phyloP scores from a whole-genome alignment of 345 rosid species.

The Euphorbia lathyris region DNA sequence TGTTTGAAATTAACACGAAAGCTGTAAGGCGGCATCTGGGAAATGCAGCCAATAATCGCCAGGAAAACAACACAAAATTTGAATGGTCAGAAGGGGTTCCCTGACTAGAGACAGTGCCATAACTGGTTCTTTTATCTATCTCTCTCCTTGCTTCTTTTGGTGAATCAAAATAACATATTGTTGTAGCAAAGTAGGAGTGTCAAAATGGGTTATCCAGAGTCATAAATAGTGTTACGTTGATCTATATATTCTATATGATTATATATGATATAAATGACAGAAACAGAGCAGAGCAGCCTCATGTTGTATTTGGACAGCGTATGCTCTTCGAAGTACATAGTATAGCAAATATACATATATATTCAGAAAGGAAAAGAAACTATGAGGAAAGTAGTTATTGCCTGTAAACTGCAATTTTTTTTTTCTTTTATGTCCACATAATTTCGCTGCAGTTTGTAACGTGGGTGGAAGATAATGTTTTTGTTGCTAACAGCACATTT shows the following conservation, averaged over 20 bases:
- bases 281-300: neutral
- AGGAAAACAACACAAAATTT: constrained; percentile 30
- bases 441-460: too few relatives aligned
- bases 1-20: constrained; percentile 53
- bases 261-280: too few relatives aligned
- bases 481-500: too few relatives aligned
- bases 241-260: too few relatives aligned
- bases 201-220: too few relatives aligned
- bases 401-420: too few relatives aligned
- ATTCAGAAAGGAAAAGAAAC: neutral
- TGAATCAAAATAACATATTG: neutral
- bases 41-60: constrained; percentile 24
- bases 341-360: neutral
- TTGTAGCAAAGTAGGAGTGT: neutral
- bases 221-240: too few relatives aligned
- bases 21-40: constrained; percentile 42
- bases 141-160: neutral
- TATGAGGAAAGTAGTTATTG: neutral
- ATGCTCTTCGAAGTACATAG: neutral
- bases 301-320: neutral
- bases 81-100: constrained; percentile 40
- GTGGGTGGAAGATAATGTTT: too few relatives aligned
- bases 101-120: constrained; percentile 19
- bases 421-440: too few relatives aligned
- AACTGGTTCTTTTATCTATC: constrained; percentile 3